Conservation (phyloP, 2,329 filamentous ascomycete species). For the Nemania sp. region DNA sequence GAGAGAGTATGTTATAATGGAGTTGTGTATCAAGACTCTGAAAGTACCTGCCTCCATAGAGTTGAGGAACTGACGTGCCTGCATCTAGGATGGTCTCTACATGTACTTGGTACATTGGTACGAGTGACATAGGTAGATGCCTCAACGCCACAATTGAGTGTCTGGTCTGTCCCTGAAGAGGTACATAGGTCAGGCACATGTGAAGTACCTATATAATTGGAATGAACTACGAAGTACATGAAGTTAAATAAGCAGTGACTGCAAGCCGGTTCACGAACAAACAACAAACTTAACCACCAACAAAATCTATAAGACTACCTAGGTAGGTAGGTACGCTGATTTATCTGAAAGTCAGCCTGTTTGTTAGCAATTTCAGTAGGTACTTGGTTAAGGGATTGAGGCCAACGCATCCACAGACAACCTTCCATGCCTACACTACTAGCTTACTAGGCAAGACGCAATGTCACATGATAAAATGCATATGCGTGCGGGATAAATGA, state of each 20-base stretch:
- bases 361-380: neutral
- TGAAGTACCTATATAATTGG: too few species aligned
- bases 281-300: neutral
- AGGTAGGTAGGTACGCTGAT: neutral
- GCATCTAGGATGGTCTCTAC: neutral
- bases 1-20: too few species aligned
- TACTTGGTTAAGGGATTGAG: neutral
- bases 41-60: too few species aligned
- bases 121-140: too few species aligned
- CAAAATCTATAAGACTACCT: neutral
- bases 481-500: conserved; percentile 17
- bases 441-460: neutral
- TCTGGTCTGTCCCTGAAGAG: too few species aligned
- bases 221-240: too few species aligned
- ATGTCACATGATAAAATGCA: conserved; percentile 27
- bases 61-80: too few species aligned
- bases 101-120: too few species aligned
- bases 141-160: neutral
- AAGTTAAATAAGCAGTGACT: neutral
- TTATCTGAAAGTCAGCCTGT: too few species aligned
- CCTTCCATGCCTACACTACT: too few species aligned
- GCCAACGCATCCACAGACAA: neutral
- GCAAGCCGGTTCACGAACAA: neutral
- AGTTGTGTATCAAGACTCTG: too few species aligned
- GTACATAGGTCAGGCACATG: too few species aligned